Evolutionary conservation across 2,329 filamentous ascomycete genomes (phyloP).

Genomic region (Xylaria arbuscula): DNA sequence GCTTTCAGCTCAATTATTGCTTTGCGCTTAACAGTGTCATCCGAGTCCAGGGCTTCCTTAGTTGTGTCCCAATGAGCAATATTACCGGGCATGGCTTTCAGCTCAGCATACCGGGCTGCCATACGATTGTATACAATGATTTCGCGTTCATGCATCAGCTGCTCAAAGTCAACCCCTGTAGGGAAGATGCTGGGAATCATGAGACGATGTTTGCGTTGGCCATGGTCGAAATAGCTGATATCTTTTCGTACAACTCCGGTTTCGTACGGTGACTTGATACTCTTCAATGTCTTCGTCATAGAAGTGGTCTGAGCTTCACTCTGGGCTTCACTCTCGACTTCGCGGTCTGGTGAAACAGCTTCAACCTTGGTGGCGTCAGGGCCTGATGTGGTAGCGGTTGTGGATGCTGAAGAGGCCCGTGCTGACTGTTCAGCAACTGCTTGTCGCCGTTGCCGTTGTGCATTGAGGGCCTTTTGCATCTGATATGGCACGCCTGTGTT

Average conservation of each 20-base stretch:
- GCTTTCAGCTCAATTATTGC: slow-evolving; percentile 96
- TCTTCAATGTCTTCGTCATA: slow-evolving; percentile 71
- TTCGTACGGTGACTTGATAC: slow-evolving; percentile 78
- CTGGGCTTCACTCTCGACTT: slow-evolving; percentile 50
- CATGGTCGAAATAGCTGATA: slow-evolving; percentile 85
- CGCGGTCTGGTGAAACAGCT: slow-evolving; percentile 49
- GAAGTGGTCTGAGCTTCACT: slow-evolving; percentile 48
- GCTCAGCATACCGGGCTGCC: slow-evolving; percentile 82
- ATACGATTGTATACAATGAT: slow-evolving; percentile 91
- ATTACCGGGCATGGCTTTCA: slow-evolving; percentile 86
- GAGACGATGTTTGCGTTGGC: slow-evolving; percentile 77
- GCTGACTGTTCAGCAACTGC: slow-evolving; percentile 63
- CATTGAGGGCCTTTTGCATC: slow-evolving; percentile 85
- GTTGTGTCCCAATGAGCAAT: slow-evolving; percentile 87
- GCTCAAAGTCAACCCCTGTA: slow-evolving; percentile 86
- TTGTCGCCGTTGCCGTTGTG: slow-evolving; percentile 74
- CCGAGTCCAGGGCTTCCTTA: slow-evolving; percentile 73
- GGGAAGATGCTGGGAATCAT: slow-evolving; percentile 91
- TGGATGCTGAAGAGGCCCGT: slow-evolving; percentile 52
- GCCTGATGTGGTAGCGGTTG: slow-evolving; percentile 57
- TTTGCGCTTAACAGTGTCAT: slow-evolving; percentile 87
- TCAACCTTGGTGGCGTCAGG: slow-evolving; percentile 50
- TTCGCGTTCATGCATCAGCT: slow-evolving; percentile 86
- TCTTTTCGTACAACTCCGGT: slow-evolving; percentile 62
- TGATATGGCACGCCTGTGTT: slow-evolving; percentile 82